Evolutionary conservation across 1,139 yeast species (phyloP), one percentile per base, ranked within the genome.

Genomic region (Yamadazyma trypodendri): DNA sequence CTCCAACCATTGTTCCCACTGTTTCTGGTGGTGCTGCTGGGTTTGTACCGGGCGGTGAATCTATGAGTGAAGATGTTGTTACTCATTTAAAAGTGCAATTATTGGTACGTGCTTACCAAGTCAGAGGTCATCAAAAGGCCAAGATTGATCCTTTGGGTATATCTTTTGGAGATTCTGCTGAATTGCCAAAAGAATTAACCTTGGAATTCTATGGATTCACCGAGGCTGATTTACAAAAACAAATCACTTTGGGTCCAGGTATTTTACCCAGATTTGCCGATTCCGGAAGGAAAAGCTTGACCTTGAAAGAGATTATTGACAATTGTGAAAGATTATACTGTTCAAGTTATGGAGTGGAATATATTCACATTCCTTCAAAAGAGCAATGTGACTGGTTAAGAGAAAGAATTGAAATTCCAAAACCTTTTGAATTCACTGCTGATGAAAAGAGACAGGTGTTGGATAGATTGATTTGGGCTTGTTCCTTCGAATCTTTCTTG

Each of bases 341-440:
- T 68, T 77, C 84, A 32, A 69, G 86, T 35, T 89, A 89, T 61
- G 98, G 97, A 68, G 79, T 87, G 44, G 97, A 92, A 70, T 92
- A 89, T 68, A 85, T 92, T 55, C 99, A 92, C 68, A 94, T 92
- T 52, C 97, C 98, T 45, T 86, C 95, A 41, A 84, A 95, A 64
- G 88, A 80, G 55, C 86, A 86, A 68, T 94, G 97, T 73, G 97
- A 92, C 65, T 92, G 98, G 99, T 79, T 92, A 60, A 84, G 98
- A 72, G 95, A 89, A 68, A 79, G 97, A 64, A 77, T 94, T 49
- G 98, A 92, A 69, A 87, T 90, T 51, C 96, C 97, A 47, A 65
- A 70, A 38, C 97, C 97, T 32, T 90, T 68, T 74, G 77, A 84
- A 61, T 94, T 81, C 72, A 72, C 87, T 36, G 69, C 79, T 34